Evolutionary conservation across 192 early-diverging fungal genomes (phyloP).

Genomic region (Gigaspora rosea): DNA sequence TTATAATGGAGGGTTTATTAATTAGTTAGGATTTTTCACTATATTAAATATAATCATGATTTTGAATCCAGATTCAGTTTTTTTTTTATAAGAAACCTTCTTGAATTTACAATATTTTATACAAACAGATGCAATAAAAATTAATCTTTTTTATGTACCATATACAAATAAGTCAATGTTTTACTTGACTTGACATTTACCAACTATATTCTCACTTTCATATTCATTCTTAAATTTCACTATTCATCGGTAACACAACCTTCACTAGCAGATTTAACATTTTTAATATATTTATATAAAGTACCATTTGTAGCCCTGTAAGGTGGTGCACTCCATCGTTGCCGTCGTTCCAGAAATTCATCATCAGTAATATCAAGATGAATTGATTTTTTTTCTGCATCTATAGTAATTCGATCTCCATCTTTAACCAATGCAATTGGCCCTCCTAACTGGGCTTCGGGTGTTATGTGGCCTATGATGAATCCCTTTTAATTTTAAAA

Average conservation of each 20-base stretch:
- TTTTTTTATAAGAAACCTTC: no score
- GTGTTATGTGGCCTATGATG: slow-evolving; percentile 98
- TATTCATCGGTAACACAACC: slow-evolving; percentile 88
- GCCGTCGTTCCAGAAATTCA: slow-evolving; percentile 72
- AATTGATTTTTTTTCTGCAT: slow-evolving; percentile 78
- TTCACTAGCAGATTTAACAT: slow-evolving; percentile 73
- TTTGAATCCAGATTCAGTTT: no score
- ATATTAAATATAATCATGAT: no score
- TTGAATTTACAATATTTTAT: no score
- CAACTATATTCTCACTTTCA: no score
- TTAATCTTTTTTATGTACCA: no score
- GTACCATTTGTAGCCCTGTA: slow-evolving; percentile 87
- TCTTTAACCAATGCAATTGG: slow-evolving; percentile 90
- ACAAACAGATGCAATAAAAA: no score
- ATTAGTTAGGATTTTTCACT: no score
- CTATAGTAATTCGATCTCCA: slow-evolving; percentile 89
- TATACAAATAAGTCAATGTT: no score
- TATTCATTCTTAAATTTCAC: background rate
- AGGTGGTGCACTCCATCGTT: slow-evolving; percentile 79
- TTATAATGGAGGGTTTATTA: no score
- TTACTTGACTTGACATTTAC: no score
- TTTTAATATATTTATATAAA: slow-evolving; percentile 92
- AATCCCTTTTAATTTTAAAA: slow-evolving; percentile 69
- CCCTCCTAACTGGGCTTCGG: slow-evolving; percentile 96
- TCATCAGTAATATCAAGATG: slow-evolving; percentile 75